A percentile compares a stretch with the other conserved stretches of the same genome.
Conservation (phyloP, 2,329 filamentous ascomycete genomes). For the Alternaria infectoria region DNA sequence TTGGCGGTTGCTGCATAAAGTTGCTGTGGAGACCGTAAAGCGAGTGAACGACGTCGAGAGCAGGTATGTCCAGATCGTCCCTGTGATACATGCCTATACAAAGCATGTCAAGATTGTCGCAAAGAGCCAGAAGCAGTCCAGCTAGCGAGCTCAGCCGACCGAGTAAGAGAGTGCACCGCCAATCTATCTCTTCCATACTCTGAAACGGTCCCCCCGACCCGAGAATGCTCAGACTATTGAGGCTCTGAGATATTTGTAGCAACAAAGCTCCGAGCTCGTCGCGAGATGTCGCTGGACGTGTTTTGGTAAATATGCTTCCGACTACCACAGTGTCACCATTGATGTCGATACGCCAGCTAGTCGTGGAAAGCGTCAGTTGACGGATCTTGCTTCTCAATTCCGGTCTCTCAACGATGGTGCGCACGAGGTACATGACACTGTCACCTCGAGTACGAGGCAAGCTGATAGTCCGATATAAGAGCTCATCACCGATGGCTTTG, state of each 20-base stretch:
- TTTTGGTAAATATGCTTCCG: too few species aligned
- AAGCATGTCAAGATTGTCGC: background rate
- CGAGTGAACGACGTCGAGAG: background rate
- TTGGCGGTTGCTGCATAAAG: background rate
- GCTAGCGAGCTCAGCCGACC: background rate
- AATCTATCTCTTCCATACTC: background rate
- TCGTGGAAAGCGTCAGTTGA: background rate
- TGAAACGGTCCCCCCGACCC: background rate
- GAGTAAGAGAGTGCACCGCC: background rate
- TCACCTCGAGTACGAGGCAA: background rate
- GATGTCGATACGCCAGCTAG: background rate
- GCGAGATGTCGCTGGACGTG: too few species aligned
- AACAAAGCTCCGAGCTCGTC: background rate
- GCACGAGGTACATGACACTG: background rate
- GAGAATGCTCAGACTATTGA: background rate
- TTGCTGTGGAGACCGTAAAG: background rate
- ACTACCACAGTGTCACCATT: background rate
- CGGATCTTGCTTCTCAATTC: background rate
- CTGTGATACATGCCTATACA: background rate
- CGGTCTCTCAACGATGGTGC: background rate
- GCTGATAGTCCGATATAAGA: background rate
- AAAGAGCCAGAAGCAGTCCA: background rate
- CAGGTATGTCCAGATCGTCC: background rate
- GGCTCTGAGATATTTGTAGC: background rate
- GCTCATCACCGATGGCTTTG: background rate